Percentiles rank a stretch among this genome's conserved stretches.
phyloP scores from a whole-genome alignment of 441 rosid species.

The Metrosideros polymorpha region DNA sequence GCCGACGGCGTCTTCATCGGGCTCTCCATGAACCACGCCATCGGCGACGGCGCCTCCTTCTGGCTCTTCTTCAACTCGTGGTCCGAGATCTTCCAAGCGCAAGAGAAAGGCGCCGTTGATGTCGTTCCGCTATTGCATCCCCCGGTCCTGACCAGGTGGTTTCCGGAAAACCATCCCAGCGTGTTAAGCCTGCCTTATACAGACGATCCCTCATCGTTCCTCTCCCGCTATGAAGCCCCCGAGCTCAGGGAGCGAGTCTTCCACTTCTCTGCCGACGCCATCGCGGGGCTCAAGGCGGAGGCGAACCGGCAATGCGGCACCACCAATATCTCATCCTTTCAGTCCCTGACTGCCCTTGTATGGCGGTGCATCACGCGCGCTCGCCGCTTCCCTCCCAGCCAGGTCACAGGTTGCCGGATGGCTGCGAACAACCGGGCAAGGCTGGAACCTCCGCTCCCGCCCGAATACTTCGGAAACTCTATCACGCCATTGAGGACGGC shows the following conservation, averaged over 20 bases:
- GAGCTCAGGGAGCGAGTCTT: constrained; percentile 46
- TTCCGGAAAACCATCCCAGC: constrained; percentile 37
- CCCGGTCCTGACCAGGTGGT: constrained; percentile 36
- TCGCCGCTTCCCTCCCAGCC: constrained; percentile 17
- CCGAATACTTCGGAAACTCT: constrained; percentile 53
- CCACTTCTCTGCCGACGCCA: constrained; percentile 41
- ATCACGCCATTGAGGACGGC: constrained; percentile 18
- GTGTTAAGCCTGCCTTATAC: constrained; percentile 35
- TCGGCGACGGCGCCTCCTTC: constrained; percentile 55
- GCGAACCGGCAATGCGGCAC: constrained; percentile 34
- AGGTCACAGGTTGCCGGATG: constrained; percentile 37
- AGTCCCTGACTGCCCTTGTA: constrained; percentile 46
- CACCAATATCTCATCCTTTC: constrained; percentile 53
- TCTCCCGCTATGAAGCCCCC: constrained; percentile 32
- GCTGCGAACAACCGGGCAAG: constrained; percentile 44
- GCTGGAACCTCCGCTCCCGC: constrained; percentile 31
- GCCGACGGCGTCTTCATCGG: constrained; percentile 74
- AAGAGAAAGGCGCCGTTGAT: neutral
- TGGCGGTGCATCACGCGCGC: constrained; percentile 53
- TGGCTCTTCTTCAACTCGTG: constrained; percentile 57
- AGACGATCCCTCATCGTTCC: constrained; percentile 29
- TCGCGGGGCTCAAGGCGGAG: constrained; percentile 36
- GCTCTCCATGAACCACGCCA: constrained; percentile 44
- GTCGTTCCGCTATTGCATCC: constrained; percentile 21
- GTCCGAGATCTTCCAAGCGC: constrained; percentile 51